phyloP scores from a whole-genome alignment of 768 basidiomycete species.

The Boletus fagicola region DNA sequence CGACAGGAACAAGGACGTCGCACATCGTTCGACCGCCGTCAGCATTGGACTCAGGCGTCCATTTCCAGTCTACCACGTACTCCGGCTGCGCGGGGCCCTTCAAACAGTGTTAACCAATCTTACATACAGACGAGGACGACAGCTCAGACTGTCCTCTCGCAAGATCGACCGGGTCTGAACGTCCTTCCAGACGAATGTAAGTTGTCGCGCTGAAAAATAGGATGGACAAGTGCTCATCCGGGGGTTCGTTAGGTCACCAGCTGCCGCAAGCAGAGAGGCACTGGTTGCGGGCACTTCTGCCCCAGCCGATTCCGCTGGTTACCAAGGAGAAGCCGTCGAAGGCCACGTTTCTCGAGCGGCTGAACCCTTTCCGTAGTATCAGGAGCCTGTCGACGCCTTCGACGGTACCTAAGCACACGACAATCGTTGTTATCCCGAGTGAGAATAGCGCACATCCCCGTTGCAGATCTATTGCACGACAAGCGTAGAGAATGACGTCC shows the following conservation, averaged over 20 bases:
- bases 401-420: not conserved
- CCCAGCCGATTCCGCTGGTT: constrained; percentile 3
- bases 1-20: constrained; percentile 1
- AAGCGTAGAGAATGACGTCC: constrained; percentile 3
- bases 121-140: not conserved
- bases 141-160: not conserved
- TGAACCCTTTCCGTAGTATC: constrained; percentile 14
- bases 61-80: not conserved
- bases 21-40: not conserved
- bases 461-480: constrained; percentile 11
- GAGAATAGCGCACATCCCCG: constrained; percentile 8
- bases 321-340: constrained; percentile 1
- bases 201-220: not conserved
- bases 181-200: constrained; percentile 1
- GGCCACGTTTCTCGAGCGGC: constrained; percentile 1
- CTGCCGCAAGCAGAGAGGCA: not conserved
- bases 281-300: not conserved
- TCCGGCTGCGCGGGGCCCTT: not conserved
- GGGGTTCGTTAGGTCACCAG: constrained; percentile 6
- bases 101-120: not conserved
- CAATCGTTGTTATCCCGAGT: not conserved
- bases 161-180: not conserved
- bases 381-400: not conserved
- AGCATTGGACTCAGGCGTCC: not conserved
- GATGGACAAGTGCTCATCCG: not conserved